A percentile compares a stretch with the other conserved stretches of the same genome.
Evolutionary conservation across 164 flowering plant species (phyloP).

Genomic region (Litsea cubeba): DNA sequence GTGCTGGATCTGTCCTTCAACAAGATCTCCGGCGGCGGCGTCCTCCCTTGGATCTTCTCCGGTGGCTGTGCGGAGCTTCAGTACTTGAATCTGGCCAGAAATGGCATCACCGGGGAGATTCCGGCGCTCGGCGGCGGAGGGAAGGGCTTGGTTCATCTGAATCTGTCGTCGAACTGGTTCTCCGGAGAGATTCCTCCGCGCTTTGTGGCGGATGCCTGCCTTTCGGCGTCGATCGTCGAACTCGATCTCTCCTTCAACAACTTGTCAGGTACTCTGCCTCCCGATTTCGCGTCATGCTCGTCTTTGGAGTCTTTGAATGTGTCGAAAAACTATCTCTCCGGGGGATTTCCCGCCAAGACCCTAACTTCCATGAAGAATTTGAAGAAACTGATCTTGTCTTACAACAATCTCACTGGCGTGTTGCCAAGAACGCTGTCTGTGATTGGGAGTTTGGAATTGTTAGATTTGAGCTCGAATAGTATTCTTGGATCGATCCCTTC

Average conservation of each 20-base stretch:
- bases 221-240: conserved; percentile 29
- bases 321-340: conserved; percentile 60
- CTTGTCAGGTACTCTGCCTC: conserved; percentile 59
- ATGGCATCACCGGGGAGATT: conserved; percentile 50
- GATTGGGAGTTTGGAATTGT: conserved; percentile 49
- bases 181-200: conserved; percentile 46
- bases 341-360: conserved; percentile 52
- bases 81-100: conserved; percentile 56
- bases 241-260: conserved; percentile 68
- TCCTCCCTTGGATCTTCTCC: conserved; percentile 44
- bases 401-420: conserved; percentile 49
- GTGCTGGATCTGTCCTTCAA: conserved; percentile 10
- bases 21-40: conserved; percentile 5
- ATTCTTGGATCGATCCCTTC: conserved; percentile 64
- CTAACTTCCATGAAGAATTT: conserved; percentile 45
- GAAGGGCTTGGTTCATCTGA: conserved; percentile 36
- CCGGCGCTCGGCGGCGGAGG: conserved; percentile 36
- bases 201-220: conserved; percentile 38
- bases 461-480: conserved; percentile 81
- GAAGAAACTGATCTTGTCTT: conserved; percentile 48
- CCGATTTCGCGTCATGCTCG: conserved; percentile 45
- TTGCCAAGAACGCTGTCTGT: conserved; percentile 49
- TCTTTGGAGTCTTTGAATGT: conserved; percentile 47
- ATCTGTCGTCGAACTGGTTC: conserved; percentile 43
- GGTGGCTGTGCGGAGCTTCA: conserved; percentile 36